Conservation (phyloP, 495 filamentous ascomycete genomes). For the Penicillium lagena region DNA sequence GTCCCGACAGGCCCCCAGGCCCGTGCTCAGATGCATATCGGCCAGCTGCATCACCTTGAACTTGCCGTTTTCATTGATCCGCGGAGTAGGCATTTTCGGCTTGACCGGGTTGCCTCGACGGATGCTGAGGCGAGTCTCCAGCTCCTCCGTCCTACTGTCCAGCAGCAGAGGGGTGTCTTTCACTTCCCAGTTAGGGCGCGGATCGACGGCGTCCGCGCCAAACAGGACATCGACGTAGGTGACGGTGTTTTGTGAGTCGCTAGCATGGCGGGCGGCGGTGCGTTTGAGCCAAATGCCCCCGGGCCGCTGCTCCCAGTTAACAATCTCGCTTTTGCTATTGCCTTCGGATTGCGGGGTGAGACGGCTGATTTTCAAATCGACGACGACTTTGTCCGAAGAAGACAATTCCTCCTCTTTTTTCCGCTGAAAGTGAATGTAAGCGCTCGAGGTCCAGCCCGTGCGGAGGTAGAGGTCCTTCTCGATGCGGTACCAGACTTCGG, state of each 20-base stretch:
- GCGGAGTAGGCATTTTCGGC: constrained; percentile 58
- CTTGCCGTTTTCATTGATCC: constrained; percentile 78
- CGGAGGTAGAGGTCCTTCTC: constrained; percentile 89
- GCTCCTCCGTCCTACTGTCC: constrained; percentile 51
- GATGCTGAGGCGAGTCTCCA: constrained; percentile 66
- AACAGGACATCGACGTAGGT: constrained; percentile 89
- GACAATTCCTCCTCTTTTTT: constrained; percentile 85
- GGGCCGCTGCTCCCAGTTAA: constrained; percentile 74
- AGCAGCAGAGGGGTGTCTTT: constrained; percentile 63
- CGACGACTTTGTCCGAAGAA: constrained; percentile 67
- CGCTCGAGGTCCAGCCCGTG: constrained; percentile 64
- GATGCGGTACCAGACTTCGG: constrained; percentile 71
- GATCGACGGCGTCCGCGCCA: constrained; percentile 89
- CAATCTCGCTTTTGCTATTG: constrained; percentile 49
- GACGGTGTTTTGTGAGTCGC: constrained; percentile 69
- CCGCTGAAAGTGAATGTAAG: constrained; percentile 77
- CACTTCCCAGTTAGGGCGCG: constrained; percentile 74
- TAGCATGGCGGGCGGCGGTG: constrained; percentile 65
- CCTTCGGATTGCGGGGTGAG: constrained; percentile 58
- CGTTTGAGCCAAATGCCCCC: constrained; percentile 85
- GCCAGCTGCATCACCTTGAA: constrained; percentile 96
- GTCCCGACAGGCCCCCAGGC: constrained; percentile 78
- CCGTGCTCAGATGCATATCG: constrained; percentile 88
- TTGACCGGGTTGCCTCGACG: constrained; percentile 60
- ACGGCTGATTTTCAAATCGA: constrained; percentile 76